Evolutionary conservation across 805 yeast genomes (phyloP).

Genomic region (Monosporozyma solicola): DNA sequence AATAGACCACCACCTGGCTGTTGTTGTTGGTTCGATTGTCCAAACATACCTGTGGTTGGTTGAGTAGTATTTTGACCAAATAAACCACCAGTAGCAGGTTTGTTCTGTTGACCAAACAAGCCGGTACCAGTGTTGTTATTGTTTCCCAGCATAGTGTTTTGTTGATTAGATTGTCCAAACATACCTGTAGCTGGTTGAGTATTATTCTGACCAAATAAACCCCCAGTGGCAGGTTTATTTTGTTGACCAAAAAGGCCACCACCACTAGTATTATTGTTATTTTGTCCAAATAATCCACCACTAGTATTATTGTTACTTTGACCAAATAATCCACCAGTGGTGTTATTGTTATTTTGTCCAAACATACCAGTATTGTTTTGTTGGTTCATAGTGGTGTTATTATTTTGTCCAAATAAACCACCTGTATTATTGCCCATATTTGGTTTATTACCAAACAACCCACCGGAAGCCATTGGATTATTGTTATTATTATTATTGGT

Average conservation of each 20-base stretch:
- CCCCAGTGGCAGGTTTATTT: slow-evolving; percentile 7
- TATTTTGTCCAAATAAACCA: slow-evolving; percentile 28
- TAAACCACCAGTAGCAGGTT: slow-evolving; percentile 11
- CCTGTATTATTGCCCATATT: slow-evolving; percentile 8
- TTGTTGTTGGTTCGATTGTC: slow-evolving; percentile 22
- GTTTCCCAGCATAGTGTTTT: slow-evolving; percentile 29
- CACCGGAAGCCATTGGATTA: slow-evolving; percentile 14
- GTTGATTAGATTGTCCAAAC: slow-evolving; percentile 30
- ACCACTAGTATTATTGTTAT: slow-evolving; percentile 7
- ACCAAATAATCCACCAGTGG: slow-evolving; percentile 2
- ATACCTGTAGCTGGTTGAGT: slow-evolving; percentile 18
- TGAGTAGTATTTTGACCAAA: slow-evolving; percentile 23
- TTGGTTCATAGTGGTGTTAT: background rate
- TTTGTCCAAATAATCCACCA: slow-evolving; percentile 30
- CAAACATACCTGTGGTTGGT: slow-evolving; percentile 32
- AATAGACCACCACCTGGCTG: slow-evolving; percentile 28
- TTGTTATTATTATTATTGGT: slow-evolving; percentile 17
- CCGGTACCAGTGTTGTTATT: slow-evolving; percentile 17
- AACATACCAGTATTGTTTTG: slow-evolving; percentile 27
- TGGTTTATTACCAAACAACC: slow-evolving; percentile 29
- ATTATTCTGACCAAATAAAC: slow-evolving; percentile 7
- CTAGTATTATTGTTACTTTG: background rate
- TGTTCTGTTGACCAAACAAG: slow-evolving; percentile 29
- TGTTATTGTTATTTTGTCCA: slow-evolving; percentile 27
- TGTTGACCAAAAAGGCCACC: slow-evolving; percentile 17